Evolutionary conservation across 2,329 filamentous ascomycete genomes (phyloP), one percentile per base, ranked within the genome.

Genomic region (Botrytis paeoniae): DNA sequence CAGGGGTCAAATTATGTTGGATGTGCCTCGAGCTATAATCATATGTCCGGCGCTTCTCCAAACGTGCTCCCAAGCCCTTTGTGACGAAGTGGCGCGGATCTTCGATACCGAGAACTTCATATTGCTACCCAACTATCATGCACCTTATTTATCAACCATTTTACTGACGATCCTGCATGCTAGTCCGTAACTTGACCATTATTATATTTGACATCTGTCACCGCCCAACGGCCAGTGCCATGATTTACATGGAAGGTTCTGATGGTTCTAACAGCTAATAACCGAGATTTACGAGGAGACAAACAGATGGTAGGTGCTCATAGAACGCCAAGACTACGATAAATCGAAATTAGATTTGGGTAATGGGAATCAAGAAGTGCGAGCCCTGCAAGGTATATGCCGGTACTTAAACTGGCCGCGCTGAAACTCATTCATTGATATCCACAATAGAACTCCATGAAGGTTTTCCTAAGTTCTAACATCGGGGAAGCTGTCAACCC

Each of bases 381-480:
- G 37, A 68, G 48, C 65, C 65, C 65, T 68, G 35, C 65, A 68
- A 68, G 65, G 65, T 57, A 57, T 18, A 69, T 69, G 65, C 65
- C 48, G 48, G 65, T 41, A 68, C 65, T 68, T 18, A 16, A 37
- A 35, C 16, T 57, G 48, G 20, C 65, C 35, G 35, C 35, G 32
- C 14, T 39, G 32, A 66, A 54, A 54, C 35, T 39, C 22, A 16
- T 32, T 29, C 18, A 57, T 37, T 32, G n/a, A 57, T 25, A 57
- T 68, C 65, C 65, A 68, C 48, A 57, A 68, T 41, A 32, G 64
- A 68, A 57, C 18, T 68, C 10, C 45, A 57, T 25, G 48, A 59
- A 69, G 51, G 65, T 43, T 69, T 48, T 41, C 54, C n/a, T 16
- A 25, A 32, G 37, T 57, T 57, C 35, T 57, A 69, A 25, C 65